phyloP scores from a whole-genome alignment of 148 eudicot genomes.

The Agrostemma githago region DNA sequence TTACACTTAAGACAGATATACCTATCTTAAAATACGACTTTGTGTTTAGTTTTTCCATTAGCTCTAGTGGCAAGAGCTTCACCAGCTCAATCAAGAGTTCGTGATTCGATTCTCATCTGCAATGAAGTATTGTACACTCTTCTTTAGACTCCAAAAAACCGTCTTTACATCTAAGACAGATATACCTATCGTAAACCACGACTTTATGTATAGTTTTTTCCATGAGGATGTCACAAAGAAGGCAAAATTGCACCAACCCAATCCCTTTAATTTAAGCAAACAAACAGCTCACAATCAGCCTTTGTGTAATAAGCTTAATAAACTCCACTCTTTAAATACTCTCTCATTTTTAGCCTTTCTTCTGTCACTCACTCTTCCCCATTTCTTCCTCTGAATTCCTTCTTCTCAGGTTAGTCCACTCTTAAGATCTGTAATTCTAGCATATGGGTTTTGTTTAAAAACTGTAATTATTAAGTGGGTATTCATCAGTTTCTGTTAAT shows the following conservation, averaged over 20 bases:
- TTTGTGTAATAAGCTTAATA: conserved; percentile 14
- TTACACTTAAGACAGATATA: too few relatives aligned
- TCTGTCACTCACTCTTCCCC: conserved; percentile 6
- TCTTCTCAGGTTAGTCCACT: conserved; percentile 26
- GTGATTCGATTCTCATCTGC: too few relatives aligned
- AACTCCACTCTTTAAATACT: conserved; percentile 27
- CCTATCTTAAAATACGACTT: too few relatives aligned
- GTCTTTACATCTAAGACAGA: too few relatives aligned
- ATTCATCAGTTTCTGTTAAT: not conserved
- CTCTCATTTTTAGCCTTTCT: conserved; percentile 15
- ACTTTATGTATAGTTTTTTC: too few relatives aligned
- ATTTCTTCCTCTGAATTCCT: conserved; percentile 6
- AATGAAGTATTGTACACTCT: too few relatives aligned
- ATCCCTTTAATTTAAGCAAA: not conserved
- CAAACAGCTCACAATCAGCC: conserved; percentile 24
- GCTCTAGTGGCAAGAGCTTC: too few relatives aligned
- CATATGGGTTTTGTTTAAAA: not conserved
- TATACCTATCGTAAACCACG: too few relatives aligned
- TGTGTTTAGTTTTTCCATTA: too few relatives aligned
- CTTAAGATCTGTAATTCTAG: conserved; percentile 14
- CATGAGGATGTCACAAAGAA: too few relatives aligned
- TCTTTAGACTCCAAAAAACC: too few relatives aligned
- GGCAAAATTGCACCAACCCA: conserved; percentile 24
- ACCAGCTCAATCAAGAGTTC: too few relatives aligned
- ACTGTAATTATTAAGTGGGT: not conserved